phyloP scores from a whole-genome alignment of 306 rosid species.

The Senna siamea region DNA sequence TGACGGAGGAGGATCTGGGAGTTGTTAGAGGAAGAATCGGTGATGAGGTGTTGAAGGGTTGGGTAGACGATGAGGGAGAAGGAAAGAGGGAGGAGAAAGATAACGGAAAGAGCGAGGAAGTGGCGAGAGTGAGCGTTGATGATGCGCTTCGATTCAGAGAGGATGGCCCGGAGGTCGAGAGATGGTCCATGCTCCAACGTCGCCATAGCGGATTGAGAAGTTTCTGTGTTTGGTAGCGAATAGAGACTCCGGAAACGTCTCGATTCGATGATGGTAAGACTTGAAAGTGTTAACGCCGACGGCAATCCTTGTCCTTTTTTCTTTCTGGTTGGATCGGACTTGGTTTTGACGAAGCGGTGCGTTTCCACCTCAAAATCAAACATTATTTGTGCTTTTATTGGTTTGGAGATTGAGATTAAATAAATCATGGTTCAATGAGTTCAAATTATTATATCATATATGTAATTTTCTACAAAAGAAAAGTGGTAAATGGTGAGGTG shows the following conservation, averaged over 20 bases:
- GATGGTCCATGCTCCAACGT: neutral
- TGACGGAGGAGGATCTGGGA: slow-evolving; percentile 25
- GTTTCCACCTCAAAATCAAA: no score
- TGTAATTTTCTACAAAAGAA: no score
- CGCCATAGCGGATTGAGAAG: neutral
- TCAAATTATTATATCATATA: no score
- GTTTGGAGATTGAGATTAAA: no score
- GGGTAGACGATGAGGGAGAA: slow-evolving; percentile 50
- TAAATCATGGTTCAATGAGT: no score
- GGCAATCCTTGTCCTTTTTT: no score
- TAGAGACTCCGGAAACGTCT: neutral
- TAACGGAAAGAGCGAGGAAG: slow-evolving; percentile 56
- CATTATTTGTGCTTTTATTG: no score
- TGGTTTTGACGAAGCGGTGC: no score
- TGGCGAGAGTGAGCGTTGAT: slow-evolving; percentile 59
- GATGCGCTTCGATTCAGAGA: slow-evolving; percentile 52
- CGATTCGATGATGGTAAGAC: no score
- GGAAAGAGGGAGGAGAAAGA: slow-evolving; percentile 69
- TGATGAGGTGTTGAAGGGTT: slow-evolving; percentile 44
- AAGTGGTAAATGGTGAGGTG: no score
- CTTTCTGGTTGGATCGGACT: no score
- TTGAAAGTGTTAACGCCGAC: no score
- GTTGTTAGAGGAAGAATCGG: slow-evolving; percentile 1
- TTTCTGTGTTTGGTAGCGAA: neutral
- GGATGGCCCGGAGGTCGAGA: slow-evolving; percentile 34